Conservation (phyloP, 495 filamentous ascomycete genomes). For the Rhizodiscina lignyota region DNA sequence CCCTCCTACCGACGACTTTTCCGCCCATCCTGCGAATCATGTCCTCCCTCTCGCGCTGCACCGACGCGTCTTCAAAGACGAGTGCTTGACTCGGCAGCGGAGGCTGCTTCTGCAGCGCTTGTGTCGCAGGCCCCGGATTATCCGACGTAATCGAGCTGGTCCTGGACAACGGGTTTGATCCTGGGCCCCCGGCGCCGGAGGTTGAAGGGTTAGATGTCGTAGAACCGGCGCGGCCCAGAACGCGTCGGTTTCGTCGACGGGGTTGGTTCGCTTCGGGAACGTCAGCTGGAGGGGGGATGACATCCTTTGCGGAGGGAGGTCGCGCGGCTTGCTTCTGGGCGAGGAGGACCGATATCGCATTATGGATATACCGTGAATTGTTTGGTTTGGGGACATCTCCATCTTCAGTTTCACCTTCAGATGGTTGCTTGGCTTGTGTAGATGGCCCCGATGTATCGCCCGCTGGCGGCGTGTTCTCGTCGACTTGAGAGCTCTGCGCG, state of each 20-base stretch:
- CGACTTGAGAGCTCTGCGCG: too few species aligned
- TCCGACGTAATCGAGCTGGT: neutral
- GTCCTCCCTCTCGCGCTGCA: slow-evolving; percentile 13
- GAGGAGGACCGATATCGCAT: too few species aligned
- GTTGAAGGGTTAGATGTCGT: neutral
- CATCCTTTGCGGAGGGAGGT: too few species aligned
- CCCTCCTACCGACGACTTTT: too few species aligned
- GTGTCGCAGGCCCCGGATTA: neutral
- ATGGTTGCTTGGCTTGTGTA: too few species aligned
- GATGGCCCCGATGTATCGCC: too few species aligned
- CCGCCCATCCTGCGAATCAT: slow-evolving; percentile 17
- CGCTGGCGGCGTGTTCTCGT: too few species aligned
- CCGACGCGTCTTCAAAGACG: slow-evolving; percentile 18
- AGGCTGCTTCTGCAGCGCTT: slow-evolving; percentile 1
- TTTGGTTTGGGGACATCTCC: too few species aligned
- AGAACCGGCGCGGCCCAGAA: neutral
- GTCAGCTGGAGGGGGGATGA: too few species aligned
- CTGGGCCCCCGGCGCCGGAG: neutral
- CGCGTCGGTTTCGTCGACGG: neutral
- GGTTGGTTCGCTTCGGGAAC: neutral
- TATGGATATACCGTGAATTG: too few species aligned
- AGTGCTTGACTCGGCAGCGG: slow-evolving; percentile 13
- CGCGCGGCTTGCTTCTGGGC: too few species aligned
- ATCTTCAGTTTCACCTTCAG: too few species aligned
- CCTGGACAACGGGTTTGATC: neutral